Percentiles rank a stretch among this genome's conserved stretches.
phyloP scores from a whole-genome alignment of 352 stramenopile genomes.

The Phytophthora litchii region DNA sequence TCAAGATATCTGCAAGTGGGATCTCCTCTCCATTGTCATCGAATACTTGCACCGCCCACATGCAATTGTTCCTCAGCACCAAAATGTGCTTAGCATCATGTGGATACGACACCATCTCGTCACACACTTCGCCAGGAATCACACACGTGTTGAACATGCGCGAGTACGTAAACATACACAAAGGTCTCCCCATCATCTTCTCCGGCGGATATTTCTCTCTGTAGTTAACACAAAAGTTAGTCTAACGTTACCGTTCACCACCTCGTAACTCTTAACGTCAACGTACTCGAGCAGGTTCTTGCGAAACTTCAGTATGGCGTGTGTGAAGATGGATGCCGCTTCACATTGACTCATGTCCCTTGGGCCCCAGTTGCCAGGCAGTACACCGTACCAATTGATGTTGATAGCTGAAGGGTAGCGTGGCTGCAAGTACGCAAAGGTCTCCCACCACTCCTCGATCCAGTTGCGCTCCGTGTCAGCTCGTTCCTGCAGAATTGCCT shows the following conservation, averaged over 20 bases:
- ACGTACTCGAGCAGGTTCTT: constrained; percentile 89
- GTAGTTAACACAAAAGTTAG: not conserved
- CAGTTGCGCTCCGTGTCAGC: constrained; percentile 88
- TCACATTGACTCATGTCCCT: constrained; percentile 93
- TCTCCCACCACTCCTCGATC: constrained; percentile 97
- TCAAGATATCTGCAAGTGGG: constrained; percentile 76
- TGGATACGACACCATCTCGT: constrained; percentile 89
- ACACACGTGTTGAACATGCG: constrained; percentile 97
- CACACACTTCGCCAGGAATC: constrained; percentile 91
- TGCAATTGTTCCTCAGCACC: constrained; percentile 92
- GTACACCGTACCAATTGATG: constrained; percentile 98
- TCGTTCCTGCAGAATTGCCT: constrained; percentile 88
- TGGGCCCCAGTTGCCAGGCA: constrained; percentile 92
- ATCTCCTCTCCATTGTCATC: constrained; percentile 75
- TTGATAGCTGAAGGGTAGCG: constrained; percentile 96
- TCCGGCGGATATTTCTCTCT: constrained; percentile 93
- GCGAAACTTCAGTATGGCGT: constrained; percentile 92
- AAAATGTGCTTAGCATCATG: constrained; percentile 93
- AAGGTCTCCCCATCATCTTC: constrained; percentile 91
- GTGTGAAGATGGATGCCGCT: constrained; percentile 84
- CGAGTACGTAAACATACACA: constrained; percentile 95
- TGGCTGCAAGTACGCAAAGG: constrained; percentile 95
- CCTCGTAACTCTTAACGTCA: not conserved
- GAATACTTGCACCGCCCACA: constrained; percentile 84
- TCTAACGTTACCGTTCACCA: not conserved